Base-by-base conservation (phyloP, 2,329 filamentous ascomycete genomes). In the Fusarium vanettenii region DNA sequence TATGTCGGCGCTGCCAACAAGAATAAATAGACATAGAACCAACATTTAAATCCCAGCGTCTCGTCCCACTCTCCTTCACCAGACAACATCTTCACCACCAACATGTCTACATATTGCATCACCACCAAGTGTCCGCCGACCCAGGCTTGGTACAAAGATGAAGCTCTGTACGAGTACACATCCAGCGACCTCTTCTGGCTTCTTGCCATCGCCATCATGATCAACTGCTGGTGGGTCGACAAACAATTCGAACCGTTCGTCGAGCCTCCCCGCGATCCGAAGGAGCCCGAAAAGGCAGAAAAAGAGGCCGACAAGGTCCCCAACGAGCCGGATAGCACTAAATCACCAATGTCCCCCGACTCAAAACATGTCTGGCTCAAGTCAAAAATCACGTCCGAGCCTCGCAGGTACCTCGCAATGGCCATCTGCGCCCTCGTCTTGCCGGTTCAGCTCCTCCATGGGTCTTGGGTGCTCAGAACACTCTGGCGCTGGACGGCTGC, bases 101-200 rank as follows among this genome's bases (percentile, higher is more conserved):
- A 31, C 2, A 73, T 73, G 71, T 16, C 22, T 18, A 9, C 6
- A 5, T 41, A 60, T 20, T 7, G 13, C 11, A 22, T 13, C 14
- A n/a, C 39, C 2, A 45, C 39, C 11, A n/a, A 25, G 3, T 13
- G 20, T 4, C 13, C 20, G 4, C 52, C 71, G 18, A 9, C 60
- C 63, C 3, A 41, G 41, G 48, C 48, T 18, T 74, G 64, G 71
- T 74, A 74, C 67, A 43, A 59, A 11, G 71, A 73, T 48, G 22
- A 64, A 9, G 27, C 31, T 4, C 67, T 68, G 6, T 71, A 69
- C 13, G 73, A 76, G 37, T 73, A 71, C 11, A 6, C 75, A 7
- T 33, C 50, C n/a, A 75, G 60, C 11, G 73, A 75, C 39, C 8
- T 62, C 3, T 75, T 75, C 52, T 75, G 73, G 73, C 43, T 56